Conservation (phyloP, 768 basidiomycete genomes). For the Sporobolomyces phaffii region DNA sequence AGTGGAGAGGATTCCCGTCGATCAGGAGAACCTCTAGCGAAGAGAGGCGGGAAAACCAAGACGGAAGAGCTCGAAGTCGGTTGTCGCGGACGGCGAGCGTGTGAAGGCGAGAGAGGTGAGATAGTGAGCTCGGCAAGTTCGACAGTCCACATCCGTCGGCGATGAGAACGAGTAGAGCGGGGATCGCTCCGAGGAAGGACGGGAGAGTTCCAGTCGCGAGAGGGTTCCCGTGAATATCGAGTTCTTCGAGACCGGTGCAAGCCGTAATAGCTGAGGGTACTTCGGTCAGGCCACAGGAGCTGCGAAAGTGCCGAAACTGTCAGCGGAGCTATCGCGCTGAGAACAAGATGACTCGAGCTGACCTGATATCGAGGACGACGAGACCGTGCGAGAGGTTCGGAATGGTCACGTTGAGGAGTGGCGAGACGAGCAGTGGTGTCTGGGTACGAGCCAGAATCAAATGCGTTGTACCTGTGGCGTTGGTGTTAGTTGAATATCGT, state of each 20-base stretch:
- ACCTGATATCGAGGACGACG: conserved; percentile 80
- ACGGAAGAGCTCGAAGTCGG: conserved; percentile 78
- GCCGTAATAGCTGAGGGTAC: conserved; percentile 74
- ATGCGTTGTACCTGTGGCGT: conserved; percentile 74
- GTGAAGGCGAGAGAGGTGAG: conserved; percentile 69
- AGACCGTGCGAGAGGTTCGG: conserved; percentile 70
- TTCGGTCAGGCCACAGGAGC: conserved; percentile 49
- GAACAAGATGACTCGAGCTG: not conserved
- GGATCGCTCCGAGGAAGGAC: conserved; percentile 69
- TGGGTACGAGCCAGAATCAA: conserved; percentile 75
- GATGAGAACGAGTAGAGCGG: conserved; percentile 75
- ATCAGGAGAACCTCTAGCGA: conserved; percentile 74
- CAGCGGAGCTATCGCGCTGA: not conserved
- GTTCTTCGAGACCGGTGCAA: conserved; percentile 78
- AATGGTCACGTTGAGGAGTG: conserved; percentile 63
- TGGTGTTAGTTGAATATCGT: no score
- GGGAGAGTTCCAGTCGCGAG: conserved; percentile 71
- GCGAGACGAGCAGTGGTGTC: conserved; percentile 69
- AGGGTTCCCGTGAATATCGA: conserved; percentile 87
- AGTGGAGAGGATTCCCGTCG: conserved; percentile 94
- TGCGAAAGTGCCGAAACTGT: not conserved
- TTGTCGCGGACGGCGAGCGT: conserved; percentile 85
- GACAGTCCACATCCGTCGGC: conserved; percentile 81
- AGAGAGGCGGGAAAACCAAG: conserved; percentile 85
- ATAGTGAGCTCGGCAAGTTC: conserved; percentile 68